Evolutionary conservation across 306 rosid species (phyloP).

Genomic region (Potentilla sterilis): DNA sequence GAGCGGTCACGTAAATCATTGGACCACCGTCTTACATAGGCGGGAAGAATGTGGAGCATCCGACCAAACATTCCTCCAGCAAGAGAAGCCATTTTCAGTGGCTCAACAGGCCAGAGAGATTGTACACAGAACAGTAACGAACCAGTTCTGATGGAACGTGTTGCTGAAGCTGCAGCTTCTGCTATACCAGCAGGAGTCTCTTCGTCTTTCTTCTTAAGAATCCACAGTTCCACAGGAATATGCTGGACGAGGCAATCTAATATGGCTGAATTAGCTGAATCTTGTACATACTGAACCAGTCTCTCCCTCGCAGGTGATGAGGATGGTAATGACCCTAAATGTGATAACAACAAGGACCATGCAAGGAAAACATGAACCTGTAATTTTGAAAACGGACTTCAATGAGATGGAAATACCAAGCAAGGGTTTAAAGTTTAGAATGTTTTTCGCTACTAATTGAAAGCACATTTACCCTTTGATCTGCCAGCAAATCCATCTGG

Average conservation of each 20-base stretch:
- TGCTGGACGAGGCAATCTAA: constrained; percentile 93
- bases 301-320: constrained; percentile 81
- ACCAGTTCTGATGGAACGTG: constrained; percentile 60
- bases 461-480: constrained; percentile 59
- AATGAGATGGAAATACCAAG: constrained; percentile 7
- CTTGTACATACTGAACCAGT: constrained; percentile 81
- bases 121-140: constrained; percentile 62
- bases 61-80: constrained; percentile 82
- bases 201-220: constrained; percentile 69
- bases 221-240: constrained; percentile 61
- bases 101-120: constrained; percentile 76
- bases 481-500: constrained; percentile 61
- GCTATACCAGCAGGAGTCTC: constrained; percentile 58
- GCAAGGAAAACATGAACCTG: constrained; percentile 82
- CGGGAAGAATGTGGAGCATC: constrained; percentile 93
- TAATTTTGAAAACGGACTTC: constrained; percentile 9
- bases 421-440: background rate
- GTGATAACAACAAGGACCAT: constrained; percentile 87
- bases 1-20: constrained; percentile 81
- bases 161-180: constrained; percentile 70
- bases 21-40: constrained; percentile 92
- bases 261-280: constrained; percentile 61
- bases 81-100: constrained; percentile 63
- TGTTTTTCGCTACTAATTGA: constrained; percentile 15
- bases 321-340: constrained; percentile 69